phyloP scores from a whole-genome alignment of 176 grass and related monocot species.

The Echinochloa phyllopogon region DNA sequence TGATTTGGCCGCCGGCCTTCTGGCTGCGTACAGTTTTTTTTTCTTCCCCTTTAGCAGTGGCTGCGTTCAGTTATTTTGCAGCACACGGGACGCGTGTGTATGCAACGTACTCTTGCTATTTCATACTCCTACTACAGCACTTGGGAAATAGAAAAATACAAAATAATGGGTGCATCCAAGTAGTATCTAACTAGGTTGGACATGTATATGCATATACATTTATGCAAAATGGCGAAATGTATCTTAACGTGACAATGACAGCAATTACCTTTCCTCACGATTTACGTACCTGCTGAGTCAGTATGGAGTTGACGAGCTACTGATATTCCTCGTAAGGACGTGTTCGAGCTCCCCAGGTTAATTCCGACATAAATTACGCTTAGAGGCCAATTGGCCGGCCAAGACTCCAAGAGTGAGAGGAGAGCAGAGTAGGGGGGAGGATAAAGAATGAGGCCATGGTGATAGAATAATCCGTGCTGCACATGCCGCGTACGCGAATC shows the following conservation, averaged over 20 bases:
- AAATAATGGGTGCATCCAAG: too few species aligned
- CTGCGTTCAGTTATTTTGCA: not conserved
- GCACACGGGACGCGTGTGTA: not conserved
- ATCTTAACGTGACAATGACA: not conserved
- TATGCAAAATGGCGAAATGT: too few species aligned
- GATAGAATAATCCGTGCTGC: conserved; percentile 25
- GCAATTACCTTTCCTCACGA: not conserved
- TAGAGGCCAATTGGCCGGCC: conserved; percentile 6
- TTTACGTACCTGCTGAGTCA: not conserved
- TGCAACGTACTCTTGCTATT: too few species aligned
- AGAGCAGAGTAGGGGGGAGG: not conserved
- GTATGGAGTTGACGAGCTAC: not conserved
- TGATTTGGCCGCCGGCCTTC: not conserved
- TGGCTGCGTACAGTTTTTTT: too few species aligned
- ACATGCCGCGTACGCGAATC: conserved; percentile 51
- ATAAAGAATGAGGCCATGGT: not conserved
- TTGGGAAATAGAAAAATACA: too few species aligned
- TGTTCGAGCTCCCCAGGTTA: not conserved
- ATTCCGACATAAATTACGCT: conserved; percentile 20
- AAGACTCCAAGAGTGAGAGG: not conserved
- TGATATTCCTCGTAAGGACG: not conserved
- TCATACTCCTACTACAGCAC: too few species aligned
- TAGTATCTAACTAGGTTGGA: too few species aligned
- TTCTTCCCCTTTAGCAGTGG: too few species aligned
- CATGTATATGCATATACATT: too few species aligned